Conservation (phyloP, 2,329 filamentous ascomycete species). For the Alternaria arbusti region DNA sequence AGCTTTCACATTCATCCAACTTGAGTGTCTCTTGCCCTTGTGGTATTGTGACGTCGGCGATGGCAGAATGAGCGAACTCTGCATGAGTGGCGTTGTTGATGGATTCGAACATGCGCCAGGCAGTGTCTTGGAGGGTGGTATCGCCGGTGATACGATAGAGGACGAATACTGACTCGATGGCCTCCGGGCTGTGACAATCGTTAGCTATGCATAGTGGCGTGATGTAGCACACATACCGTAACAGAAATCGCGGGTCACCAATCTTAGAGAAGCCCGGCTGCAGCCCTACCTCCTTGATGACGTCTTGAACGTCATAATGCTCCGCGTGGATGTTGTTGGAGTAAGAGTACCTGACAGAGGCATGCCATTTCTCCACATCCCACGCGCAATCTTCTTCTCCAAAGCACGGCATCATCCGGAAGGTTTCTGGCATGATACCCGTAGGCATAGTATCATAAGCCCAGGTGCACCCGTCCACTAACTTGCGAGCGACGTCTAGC, state of each 20-base stretch:
- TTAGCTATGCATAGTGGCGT: too few species aligned
- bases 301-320: constrained; percentile 27
- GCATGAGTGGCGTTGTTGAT: constrained; percentile 72
- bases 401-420: constrained; percentile 52
- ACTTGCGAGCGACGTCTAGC: constrained; percentile 56
- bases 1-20: constrained; percentile 65
- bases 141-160: constrained; percentile 91
- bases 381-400: constrained; percentile 51
- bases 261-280: constrained; percentile 51
- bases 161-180: constrained; percentile 87
- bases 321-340: constrained; percentile 16
- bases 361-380: constrained; percentile 53
- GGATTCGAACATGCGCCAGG: constrained; percentile 83
- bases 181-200: constrained; percentile 68
- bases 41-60: constrained; percentile 65
- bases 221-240: too few species aligned
- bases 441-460: constrained; percentile 57
- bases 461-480: constrained; percentile 64
- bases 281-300: constrained; percentile 49
- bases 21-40: constrained; percentile 33
- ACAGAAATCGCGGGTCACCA: constrained; percentile 47
- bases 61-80: constrained; percentile 71
- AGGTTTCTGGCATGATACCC: constrained; percentile 63
- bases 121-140: constrained; percentile 74
- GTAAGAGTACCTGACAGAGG: constrained; percentile 39